These are phyloP conservation scores for Oryza coarctata DNA, from an alignment of 176 grass and related monocot genomes.

Conservation along the genomic window DNA sequence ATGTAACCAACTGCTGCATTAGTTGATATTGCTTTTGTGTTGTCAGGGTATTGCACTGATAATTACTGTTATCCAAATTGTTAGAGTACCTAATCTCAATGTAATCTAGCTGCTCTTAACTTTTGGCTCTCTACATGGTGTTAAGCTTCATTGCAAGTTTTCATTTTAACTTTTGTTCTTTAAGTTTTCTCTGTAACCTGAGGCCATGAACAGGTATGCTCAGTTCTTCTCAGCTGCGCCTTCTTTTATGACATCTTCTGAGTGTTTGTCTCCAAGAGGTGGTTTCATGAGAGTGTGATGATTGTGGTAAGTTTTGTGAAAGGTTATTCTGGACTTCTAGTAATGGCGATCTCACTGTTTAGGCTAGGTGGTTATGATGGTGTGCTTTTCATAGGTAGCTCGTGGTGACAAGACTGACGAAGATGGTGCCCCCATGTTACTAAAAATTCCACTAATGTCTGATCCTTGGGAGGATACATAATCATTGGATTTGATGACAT, in stretches of 20 bases:
- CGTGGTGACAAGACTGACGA: constrained; percentile 88
- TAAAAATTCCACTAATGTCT: constrained; percentile 92
- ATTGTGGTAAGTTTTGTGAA: constrained; percentile 69
- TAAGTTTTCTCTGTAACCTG: background rate
- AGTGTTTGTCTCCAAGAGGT: constrained; percentile 90
- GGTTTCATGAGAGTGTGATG: constrained; percentile 99
- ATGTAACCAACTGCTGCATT: background rate
- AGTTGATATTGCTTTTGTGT: constrained; percentile 2
- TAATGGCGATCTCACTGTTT: background rate
- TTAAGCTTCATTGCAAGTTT: constrained; percentile 8
- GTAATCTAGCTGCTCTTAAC: constrained; percentile 40
- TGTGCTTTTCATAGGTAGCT: constrained; percentile 55
- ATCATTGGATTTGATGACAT: constrained; percentile 98
- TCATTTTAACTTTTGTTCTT: background rate
- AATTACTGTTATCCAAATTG: constrained; percentile 93
- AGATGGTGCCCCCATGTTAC: constrained; percentile 94
- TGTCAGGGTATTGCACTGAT: constrained; percentile 85
- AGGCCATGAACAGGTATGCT: constrained; percentile 66
- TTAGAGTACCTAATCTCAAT: constrained; percentile 94
- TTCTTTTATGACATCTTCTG: constrained; percentile 99
- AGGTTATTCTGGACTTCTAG: background rate
- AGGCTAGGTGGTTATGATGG: background rate
- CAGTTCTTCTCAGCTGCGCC: constrained; percentile 83
- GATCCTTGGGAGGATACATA: constrained; percentile 98
- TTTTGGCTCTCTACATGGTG: background rate